Conservation (phyloP, 441 rosid species). For the Populus tomentosa region DNA sequence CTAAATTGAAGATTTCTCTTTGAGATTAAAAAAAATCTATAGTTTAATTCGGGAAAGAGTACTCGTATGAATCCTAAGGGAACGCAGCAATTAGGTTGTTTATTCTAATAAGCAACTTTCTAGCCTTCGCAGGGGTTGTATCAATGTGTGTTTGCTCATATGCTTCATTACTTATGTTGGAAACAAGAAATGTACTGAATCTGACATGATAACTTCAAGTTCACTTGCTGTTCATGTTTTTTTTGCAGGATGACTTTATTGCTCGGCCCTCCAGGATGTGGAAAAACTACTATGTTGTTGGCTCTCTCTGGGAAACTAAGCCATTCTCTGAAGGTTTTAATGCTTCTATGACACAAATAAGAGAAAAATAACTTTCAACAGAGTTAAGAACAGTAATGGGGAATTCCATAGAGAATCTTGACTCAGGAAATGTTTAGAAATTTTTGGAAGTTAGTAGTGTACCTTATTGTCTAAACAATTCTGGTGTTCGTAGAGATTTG, state of each 20-base stretch:
- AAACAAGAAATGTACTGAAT: neutral
- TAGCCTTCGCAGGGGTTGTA: too few species aligned
- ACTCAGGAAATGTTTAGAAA: neutral
- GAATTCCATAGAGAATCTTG: neutral
- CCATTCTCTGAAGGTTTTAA: slow-evolving; percentile 11
- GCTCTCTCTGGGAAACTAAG: slow-evolving; percentile 24
- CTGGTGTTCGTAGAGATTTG: too few species aligned
- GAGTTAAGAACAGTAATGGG: neutral
- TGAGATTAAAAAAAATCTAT: too few species aligned
- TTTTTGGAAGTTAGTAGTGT: neutral
- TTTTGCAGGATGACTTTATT: slow-evolving; percentile 17
- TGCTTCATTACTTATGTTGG: too few species aligned
- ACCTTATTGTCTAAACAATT: too few species aligned
- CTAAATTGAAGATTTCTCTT: too few species aligned
- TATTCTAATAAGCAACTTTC: too few species aligned
- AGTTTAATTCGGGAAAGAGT: too few species aligned
- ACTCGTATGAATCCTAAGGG: too few species aligned
- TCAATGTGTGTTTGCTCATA: too few species aligned
- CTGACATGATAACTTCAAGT: neutral
- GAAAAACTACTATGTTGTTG: slow-evolving; percentile 21
- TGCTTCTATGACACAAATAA: neutral
- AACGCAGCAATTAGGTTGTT: too few species aligned
- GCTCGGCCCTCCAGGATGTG: slow-evolving; percentile 23
- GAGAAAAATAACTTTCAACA: neutral
- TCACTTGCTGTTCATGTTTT: neutral